Percentiles rank a stretch among this genome's conserved stretches.
These are phyloP conservation scores for Aureobasidium pullulans DNA, from an alignment of 2,329 filamentous ascomycete species.

Conservation along the genomic window DNA sequence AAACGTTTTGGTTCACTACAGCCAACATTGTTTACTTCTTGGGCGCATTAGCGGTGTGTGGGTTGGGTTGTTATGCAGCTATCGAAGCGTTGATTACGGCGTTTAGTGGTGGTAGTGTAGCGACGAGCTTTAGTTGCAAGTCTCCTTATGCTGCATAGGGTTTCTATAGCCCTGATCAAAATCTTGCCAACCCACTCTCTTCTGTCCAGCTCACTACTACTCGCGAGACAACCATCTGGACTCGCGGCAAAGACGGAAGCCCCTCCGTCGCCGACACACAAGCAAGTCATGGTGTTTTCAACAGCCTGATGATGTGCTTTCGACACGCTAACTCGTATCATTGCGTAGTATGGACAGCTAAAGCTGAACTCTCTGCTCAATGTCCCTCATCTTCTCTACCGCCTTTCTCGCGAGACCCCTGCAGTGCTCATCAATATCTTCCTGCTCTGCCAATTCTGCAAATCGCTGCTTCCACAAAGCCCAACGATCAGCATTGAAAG, in stretches of 20 bases:
- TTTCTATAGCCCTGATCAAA: no score
- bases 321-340: no score
- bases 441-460: not conserved
- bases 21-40: constrained; percentile 33
- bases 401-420: not conserved
- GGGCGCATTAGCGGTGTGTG: constrained; percentile 31
- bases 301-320: no score
- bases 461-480: not conserved
- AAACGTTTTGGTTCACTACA: constrained; percentile 25
- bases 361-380: not conserved
- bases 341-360: not conserved
- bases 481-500: not conserved
- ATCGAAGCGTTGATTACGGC: constrained; percentile 30
- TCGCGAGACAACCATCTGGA: no score
- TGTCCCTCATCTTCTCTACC: not conserved
- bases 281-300: no score
- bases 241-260: no score
- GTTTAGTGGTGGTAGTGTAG: constrained; percentile 23
- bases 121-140: constrained; percentile 25
- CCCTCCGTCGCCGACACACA: no score
- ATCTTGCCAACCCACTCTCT: no score
- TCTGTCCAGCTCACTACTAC: no score
- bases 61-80: constrained; percentile 34
- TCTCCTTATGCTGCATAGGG: not conserved
- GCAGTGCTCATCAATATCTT: not conserved